Conservation (phyloP, 495 filamentous ascomycete genomes). For the Paragyromitra xinjiangensis region DNA sequence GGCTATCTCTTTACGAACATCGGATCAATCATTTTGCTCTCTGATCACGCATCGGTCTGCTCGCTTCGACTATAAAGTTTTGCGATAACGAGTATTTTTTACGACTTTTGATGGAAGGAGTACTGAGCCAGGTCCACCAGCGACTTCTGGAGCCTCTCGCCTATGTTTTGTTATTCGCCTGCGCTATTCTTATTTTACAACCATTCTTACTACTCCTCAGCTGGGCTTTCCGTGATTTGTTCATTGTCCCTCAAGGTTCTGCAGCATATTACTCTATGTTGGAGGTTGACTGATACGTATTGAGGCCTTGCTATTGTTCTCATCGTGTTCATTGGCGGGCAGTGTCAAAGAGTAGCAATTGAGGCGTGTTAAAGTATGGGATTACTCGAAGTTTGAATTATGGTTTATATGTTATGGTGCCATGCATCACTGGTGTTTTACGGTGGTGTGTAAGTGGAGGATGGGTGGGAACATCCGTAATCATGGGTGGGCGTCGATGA, state of each 20-base stretch:
- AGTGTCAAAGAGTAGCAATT: neutral
- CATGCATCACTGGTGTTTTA: neutral
- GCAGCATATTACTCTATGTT: neutral
- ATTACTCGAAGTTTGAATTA: neutral
- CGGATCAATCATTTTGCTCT: neutral
- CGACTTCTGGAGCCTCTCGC: conserved; percentile 12
- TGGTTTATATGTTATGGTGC: neutral
- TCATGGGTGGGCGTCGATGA: neutral
- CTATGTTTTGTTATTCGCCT: conserved; percentile 2
- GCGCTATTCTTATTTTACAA: conserved; percentile 5
- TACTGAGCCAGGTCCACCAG: neutral
- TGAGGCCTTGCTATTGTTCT: neutral
- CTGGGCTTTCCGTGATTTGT: neutral
- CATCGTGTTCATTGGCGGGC: neutral
- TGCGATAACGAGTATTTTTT: neutral
- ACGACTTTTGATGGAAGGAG: neutral
- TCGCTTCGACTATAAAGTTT: neutral
- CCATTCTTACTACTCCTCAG: conserved; percentile 12
- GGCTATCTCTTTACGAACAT: neutral
- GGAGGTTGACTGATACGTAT: neutral
- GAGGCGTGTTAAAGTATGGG: neutral
- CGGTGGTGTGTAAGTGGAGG: neutral
- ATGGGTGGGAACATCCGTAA: neutral
- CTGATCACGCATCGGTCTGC: too few relatives aligned
- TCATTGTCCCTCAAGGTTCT: neutral